Percentiles rank a stretch among this genome's conserved stretches.
Conservation (phyloP, 768 basidiomycete species). For the Boletus rufocinnamomeus region DNA sequence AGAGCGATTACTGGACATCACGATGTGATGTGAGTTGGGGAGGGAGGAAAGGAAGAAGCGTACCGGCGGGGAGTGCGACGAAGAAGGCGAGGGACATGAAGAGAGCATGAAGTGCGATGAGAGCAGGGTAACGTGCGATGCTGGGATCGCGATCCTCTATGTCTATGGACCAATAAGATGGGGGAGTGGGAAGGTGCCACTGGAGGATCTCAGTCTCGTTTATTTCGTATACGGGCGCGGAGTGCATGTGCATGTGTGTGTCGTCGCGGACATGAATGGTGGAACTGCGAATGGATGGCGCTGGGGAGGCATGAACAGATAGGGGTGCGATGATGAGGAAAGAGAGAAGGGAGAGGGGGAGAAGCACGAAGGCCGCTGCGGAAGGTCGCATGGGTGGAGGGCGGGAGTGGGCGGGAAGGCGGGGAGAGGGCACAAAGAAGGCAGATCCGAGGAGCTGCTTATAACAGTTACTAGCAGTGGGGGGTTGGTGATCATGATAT, state of each 20-base stretch:
- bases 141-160: slow-evolving; percentile 52
- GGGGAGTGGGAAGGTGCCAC: slow-evolving; percentile 68
- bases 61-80: slow-evolving; percentile 77
- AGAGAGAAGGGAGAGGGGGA: neutral
- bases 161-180: slow-evolving; percentile 84
- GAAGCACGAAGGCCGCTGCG: neutral
- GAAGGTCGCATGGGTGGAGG: slow-evolving; percentile 11
- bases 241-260: slow-evolving; percentile 49
- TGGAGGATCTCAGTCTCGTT: slow-evolving; percentile 77
- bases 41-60: slow-evolving; percentile 25
- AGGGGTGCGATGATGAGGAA: slow-evolving; percentile 23
- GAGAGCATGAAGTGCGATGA: slow-evolving; percentile 74
- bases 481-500: neutral
- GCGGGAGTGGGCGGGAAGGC: no score
- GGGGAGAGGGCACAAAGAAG: slow-evolving; percentile 1
- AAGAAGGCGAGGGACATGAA: slow-evolving; percentile 84
- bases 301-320: slow-evolving; percentile 14
- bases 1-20: slow-evolving; percentile 66
- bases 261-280: slow-evolving; percentile 24
- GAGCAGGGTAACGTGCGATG: slow-evolving; percentile 55
- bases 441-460: slow-evolving; percentile 6
- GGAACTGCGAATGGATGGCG: neutral
- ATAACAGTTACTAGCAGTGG: slow-evolving; percentile 5
- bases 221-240: slow-evolving; percentile 55
- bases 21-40: neutral